Percentiles rank a stretch among this genome's conserved stretches.
Conservation (phyloP, 1,284 basidiomycete species). For the Testicularia cyperi region DNA sequence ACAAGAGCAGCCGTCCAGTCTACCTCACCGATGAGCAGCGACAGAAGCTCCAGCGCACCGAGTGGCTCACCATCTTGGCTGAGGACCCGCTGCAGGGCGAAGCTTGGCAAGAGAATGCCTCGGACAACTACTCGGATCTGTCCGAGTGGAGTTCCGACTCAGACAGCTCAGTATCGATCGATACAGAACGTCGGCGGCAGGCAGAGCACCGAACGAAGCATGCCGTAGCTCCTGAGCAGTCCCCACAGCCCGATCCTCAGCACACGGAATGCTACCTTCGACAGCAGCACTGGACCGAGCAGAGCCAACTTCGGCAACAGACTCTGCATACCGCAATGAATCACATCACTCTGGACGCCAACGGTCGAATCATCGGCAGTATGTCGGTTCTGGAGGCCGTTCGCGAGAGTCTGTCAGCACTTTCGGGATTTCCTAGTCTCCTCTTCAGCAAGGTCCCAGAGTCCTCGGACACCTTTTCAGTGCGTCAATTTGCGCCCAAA, state of each 20-base stretch:
- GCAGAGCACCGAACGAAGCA: no score
- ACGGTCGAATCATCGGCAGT: neutral
- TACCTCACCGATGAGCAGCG: constrained; percentile 31
- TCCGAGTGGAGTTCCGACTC: constrained; percentile 29
- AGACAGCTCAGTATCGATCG: no score
- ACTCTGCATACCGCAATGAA: neutral
- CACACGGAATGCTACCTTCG: neutral
- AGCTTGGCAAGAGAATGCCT: constrained; percentile 7
- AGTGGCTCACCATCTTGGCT: constrained; percentile 28
- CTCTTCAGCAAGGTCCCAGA: constrained; percentile 7
- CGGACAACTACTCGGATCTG: constrained; percentile 15
- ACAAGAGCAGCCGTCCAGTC: constrained; percentile 7
- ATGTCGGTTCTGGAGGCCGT: constrained; percentile 18
- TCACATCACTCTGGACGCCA: neutral
- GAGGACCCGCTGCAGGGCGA: constrained; percentile 28
- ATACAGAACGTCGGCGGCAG: no score
- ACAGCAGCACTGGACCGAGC: neutral
- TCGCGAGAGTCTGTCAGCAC: constrained; percentile 13
- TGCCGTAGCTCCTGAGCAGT: no score
- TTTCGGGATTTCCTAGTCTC: constrained; percentile 10
- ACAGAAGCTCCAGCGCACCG: constrained; percentile 14
- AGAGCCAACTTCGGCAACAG: neutral
- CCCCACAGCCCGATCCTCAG: neutral
- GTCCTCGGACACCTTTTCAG: no score
- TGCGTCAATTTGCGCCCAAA: no score